Conservation (phyloP, 1,284 basidiomycete genomes). For the Leucoagaricus sp. region DNA sequence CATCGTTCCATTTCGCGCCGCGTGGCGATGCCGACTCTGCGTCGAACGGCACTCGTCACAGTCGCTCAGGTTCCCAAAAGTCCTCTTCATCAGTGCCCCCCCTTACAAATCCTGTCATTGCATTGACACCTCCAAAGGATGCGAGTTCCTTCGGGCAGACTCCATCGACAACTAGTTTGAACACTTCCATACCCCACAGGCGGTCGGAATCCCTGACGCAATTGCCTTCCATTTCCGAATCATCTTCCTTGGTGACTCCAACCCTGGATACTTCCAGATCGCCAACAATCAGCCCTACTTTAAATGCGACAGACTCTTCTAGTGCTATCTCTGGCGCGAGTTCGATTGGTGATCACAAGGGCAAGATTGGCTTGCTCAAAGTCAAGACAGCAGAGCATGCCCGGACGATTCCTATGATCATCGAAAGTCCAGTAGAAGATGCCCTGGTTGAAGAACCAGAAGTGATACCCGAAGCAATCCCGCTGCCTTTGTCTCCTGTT, state of each 20-base stretch:
- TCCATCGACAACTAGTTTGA: background rate
- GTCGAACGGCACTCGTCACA: slow-evolving; percentile 2
- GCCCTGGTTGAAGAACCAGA: slow-evolving; percentile 7
- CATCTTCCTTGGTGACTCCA: slow-evolving; percentile 25
- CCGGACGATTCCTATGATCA: slow-evolving; percentile 27
- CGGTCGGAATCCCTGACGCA: slow-evolving; percentile 10
- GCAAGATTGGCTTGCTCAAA: slow-evolving; percentile 22
- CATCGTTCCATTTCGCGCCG: background rate
- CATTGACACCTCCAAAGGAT: slow-evolving; percentile 19
- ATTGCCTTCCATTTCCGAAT: slow-evolving; percentile 20
- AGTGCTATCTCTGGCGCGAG: background rate
- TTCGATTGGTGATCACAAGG: slow-evolving; percentile 3
- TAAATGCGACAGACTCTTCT: slow-evolving; percentile 18
- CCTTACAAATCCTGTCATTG: slow-evolving; percentile 18
- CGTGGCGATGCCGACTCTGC: slow-evolving; percentile 1
- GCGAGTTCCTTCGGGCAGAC: background rate
- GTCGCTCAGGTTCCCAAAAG: background rate
- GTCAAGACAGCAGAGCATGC: slow-evolving; percentile 21
- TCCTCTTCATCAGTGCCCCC: slow-evolving; percentile 14
- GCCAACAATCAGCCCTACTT: slow-evolving; percentile 15
- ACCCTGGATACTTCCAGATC: slow-evolving; percentile 25
- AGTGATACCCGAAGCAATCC: slow-evolving; percentile 6
- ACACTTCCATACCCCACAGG: slow-evolving; percentile 6
- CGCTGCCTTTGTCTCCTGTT: slow-evolving; percentile 4
- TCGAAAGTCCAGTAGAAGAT: slow-evolving; percentile 33